phyloP scores from a whole-genome alignment of 2,329 filamentous ascomycete genomes.

The Penicillium vulpinum region DNA sequence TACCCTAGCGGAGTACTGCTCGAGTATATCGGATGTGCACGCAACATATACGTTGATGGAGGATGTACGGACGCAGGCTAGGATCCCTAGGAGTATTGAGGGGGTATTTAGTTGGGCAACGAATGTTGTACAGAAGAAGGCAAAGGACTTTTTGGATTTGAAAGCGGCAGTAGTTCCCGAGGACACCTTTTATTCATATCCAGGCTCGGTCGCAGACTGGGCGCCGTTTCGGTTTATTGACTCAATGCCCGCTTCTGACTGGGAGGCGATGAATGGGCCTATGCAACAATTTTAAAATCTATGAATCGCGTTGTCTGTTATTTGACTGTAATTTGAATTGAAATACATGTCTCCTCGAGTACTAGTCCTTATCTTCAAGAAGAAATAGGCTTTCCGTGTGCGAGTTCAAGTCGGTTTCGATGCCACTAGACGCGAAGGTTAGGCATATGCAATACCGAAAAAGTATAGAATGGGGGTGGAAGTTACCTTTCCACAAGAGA shows the following conservation, averaged over 20 bases:
- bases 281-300: conserved; percentile 3
- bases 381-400: conserved; percentile 1
- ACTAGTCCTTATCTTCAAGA: background rate
- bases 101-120: conserved; percentile 10
- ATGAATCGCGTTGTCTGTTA: background rate
- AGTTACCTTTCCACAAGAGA: conserved; percentile 50
- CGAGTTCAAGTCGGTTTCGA: conserved; percentile 21
- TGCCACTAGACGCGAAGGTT: conserved; percentile 20
- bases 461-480: background rate
- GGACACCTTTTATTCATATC: conserved; percentile 9
- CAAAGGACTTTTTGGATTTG: conserved; percentile 3
- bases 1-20: conserved; percentile 8
- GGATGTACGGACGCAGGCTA: conserved; percentile 8
- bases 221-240: conserved; percentile 13
- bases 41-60: conserved; percentile 12
- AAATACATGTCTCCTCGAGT: background rate
- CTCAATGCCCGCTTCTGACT: conserved; percentile 4
- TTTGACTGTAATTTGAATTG: background rate
- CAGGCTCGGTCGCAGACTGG: conserved; percentile 5
- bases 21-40: conserved; percentile 6
- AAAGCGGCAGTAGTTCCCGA: background rate
- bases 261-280: conserved; percentile 4
- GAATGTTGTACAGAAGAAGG: conserved; percentile 11
- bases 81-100: conserved; percentile 9
- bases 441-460: background rate